Evolutionary conservation across 176 grass and related monocot genomes (phyloP).

Genomic region (Alloteropsis semialata): DNA sequence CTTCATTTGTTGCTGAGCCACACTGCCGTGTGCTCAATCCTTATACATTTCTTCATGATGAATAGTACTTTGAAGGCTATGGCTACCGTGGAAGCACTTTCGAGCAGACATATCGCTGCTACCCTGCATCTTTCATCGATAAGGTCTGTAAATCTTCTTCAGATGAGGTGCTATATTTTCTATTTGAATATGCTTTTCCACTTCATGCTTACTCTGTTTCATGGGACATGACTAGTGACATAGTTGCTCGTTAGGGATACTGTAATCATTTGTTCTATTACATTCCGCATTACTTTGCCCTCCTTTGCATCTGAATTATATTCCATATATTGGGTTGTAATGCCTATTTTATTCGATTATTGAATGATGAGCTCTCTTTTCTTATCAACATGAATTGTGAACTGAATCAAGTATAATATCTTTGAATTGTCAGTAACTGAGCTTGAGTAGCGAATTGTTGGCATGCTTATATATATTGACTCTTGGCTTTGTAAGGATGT

Average conservation of each 20-base stretch:
- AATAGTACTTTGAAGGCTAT: slow-evolving; percentile 82
- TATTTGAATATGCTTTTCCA: background rate
- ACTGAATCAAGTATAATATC: background rate
- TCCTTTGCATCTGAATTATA: background rate
- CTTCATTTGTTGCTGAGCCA: slow-evolving; percentile 8
- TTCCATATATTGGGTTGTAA: background rate
- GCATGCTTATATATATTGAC: background rate
- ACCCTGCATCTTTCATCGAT: slow-evolving; percentile 95
- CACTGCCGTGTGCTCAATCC: background rate
- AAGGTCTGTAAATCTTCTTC: slow-evolving; percentile 58
- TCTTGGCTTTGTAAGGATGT: background rate
- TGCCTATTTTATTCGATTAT: background rate
- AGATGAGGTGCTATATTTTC: slow-evolving; percentile 18
- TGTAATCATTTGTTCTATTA: background rate
- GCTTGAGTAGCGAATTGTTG: background rate
- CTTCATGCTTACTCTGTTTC: slow-evolving; percentile 9
- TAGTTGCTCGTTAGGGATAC: background rate
- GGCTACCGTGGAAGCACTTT: slow-evolving; percentile 81
- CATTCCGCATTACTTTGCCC: background rate
- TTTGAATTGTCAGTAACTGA: background rate
- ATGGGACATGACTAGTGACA: background rate
- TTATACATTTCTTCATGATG: slow-evolving; percentile 32
- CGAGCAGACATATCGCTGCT: slow-evolving; percentile 96
- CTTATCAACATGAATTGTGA: background rate
- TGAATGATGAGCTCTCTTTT: background rate